phyloP scores from a whole-genome alignment of 257 asterid genomes.

The Henckelia pumila region DNA sequence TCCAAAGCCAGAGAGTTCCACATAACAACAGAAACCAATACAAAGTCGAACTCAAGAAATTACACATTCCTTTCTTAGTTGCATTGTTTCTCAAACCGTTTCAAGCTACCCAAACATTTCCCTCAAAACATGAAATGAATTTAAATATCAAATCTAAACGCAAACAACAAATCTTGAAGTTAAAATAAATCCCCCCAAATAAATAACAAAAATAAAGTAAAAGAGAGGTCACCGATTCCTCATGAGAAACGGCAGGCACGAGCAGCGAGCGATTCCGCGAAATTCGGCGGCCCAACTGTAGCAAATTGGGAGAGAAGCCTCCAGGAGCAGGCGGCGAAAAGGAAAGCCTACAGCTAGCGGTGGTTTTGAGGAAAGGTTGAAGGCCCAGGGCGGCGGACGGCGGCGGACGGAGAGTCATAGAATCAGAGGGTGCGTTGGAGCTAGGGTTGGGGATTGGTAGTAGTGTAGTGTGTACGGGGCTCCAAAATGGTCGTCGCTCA shows the following conservation, averaged over 20 bases:
- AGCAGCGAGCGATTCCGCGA: conserved; percentile 41
- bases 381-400: conserved; percentile 47
- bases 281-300: conserved; percentile 25
- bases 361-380: conserved; percentile 26
- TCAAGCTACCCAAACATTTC: not conserved
- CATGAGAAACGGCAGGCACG: conserved; percentile 66
- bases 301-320: conserved; percentile 27
- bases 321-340: conserved; percentile 25
- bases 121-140: not conserved
- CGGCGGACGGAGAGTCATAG: conserved; percentile 39
- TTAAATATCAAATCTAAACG: not conserved
- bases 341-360: conserved; percentile 20
- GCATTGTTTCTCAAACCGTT: not conserved
- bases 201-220: not conserved
- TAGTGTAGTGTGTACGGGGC: conserved; percentile 22
- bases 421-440: conserved; percentile 27
- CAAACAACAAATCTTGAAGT: not conserved
- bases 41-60: not conserved
- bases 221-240: conserved; percentile 62
- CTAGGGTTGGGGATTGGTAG: conserved; percentile 32
- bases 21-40: too few relatives aligned
- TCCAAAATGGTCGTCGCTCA: conserved; percentile 32
- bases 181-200: not conserved
- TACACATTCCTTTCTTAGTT: too few relatives aligned
- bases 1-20: too few relatives aligned